Conservation (phyloP, 257 asterid genomes). For the Coffea eugenioides region DNA sequence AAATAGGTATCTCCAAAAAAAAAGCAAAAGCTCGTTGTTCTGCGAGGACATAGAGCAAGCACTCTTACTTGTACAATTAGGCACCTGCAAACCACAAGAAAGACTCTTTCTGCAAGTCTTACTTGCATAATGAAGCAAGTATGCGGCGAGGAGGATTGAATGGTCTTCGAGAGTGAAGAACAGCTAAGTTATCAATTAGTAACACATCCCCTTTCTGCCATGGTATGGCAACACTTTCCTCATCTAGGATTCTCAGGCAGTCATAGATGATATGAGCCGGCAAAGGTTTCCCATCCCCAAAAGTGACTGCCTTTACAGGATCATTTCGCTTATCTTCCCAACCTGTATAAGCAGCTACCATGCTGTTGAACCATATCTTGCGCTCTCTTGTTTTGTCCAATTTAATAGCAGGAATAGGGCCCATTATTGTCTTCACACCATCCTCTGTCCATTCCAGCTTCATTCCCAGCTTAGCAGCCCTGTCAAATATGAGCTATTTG, state of each 20-base stretch:
- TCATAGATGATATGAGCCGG: constrained; percentile 57
- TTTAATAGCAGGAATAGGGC: constrained; percentile 82
- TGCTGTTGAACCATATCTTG: constrained; percentile 84
- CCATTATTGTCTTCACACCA: constrained; percentile 69
- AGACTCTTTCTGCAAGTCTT: not conserved
- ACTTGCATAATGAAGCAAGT: constrained; percentile 85
- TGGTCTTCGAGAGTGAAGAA: constrained; percentile 75
- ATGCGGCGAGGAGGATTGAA: constrained; percentile 77
- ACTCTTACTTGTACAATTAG: not conserved
- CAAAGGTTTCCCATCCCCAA: constrained; percentile 68
- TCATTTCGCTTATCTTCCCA: constrained; percentile 80
- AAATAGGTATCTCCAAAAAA: too few relatives aligned
- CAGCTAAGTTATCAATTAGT: constrained; percentile 77
- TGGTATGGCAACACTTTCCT: constrained; percentile 72
- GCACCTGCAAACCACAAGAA: not conserved
- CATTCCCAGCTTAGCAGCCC: constrained; percentile 81
- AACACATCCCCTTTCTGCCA: constrained; percentile 79
- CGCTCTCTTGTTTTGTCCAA: constrained; percentile 50
- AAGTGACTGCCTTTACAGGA: constrained; percentile 77
- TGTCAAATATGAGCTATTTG: constrained; percentile 16
- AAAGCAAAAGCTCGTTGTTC: too few relatives aligned
- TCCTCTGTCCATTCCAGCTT: constrained; percentile 77
- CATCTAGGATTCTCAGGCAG: constrained; percentile 64
- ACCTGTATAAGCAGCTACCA: constrained; percentile 88
- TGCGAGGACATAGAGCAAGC: too few relatives aligned